phyloP scores from a whole-genome alignment of 2,329 filamentous ascomycete genomes.

The Fusarium buxicola region DNA sequence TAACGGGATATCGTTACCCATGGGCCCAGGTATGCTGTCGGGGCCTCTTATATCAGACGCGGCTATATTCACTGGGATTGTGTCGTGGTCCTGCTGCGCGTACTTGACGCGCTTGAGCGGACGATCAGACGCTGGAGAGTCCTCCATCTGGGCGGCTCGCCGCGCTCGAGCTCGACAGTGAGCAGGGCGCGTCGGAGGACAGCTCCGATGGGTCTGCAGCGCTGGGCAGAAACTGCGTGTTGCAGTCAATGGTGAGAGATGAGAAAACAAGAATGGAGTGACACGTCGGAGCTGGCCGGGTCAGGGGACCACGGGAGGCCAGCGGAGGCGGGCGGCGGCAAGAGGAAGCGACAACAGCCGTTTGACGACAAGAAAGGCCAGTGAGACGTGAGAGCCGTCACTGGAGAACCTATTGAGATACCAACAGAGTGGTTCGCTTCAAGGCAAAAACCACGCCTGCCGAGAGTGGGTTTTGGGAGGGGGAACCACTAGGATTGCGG shows the following conservation, averaged over 20 bases:
- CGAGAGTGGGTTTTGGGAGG: slow-evolving; percentile 44
- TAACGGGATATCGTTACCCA: slow-evolving; percentile 27
- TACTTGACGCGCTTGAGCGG: slow-evolving; percentile 47
- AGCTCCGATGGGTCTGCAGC: slow-evolving; percentile 33
- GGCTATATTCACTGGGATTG: slow-evolving; percentile 30
- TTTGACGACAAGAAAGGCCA: slow-evolving; percentile 27
- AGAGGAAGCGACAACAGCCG: slow-evolving; percentile 28
- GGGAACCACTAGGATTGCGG: slow-evolving; percentile 42
- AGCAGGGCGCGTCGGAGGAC: slow-evolving; percentile 26
- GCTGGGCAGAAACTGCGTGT: slow-evolving; percentile 24
- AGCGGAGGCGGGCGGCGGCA: slow-evolving; percentile 27
- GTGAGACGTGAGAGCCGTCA: slow-evolving; percentile 29
- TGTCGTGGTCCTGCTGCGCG: slow-evolving; percentile 30
- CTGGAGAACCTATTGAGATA: slow-evolving; percentile 42
- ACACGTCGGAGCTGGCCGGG: slow-evolving; percentile 41
- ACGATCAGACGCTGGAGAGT: slow-evolving; percentile 41
- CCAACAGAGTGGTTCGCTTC: slow-evolving; percentile 47
- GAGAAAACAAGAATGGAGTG: slow-evolving; percentile 40
- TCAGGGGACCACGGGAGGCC: slow-evolving; percentile 30
- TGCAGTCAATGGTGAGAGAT: slow-evolving; percentile 32
- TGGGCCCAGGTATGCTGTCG: slow-evolving; percentile 23
- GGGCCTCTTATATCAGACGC: slow-evolving; percentile 21
- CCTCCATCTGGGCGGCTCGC: slow-evolving; percentile 41
- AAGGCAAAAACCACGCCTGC: slow-evolving; percentile 43
- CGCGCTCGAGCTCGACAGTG: slow-evolving; percentile 20